Base-by-base conservation (phyloP, 2,329 filamentous ascomycete genomes). In the Aplosporella prunicola region DNA sequence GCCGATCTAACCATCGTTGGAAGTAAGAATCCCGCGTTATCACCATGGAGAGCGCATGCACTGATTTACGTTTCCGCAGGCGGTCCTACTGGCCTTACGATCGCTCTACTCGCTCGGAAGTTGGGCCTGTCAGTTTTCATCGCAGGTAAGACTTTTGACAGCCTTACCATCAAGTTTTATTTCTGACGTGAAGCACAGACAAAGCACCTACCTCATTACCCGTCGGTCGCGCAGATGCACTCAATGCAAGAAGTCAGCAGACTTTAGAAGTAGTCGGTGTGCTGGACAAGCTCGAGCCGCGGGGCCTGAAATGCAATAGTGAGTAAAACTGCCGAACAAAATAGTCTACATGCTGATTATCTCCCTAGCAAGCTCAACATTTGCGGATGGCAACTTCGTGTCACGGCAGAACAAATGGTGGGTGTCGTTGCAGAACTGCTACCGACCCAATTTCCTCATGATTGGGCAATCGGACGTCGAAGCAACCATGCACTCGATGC, bases 241-340 rank as follows among this genome's bases (percentile, higher is more conserved):
- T 70, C 36, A 70, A 69, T 26, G 67, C 67, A 5, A 57, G 67
- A 8, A 68, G 65, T 0, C 67, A 70, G 26, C 67, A 70, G 29
- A 66, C 66, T 20, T 53, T 69, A 2, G 65, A 69, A 32, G 56
- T 67, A 5, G 64, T 61, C 4, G 58, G 61, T 6, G 56, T 69
- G 11, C 48, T 68, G 1, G 55, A 64, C 22, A 60, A 65, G 24
- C 51, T 70, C 3, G 42, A 68, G 0, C 51, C 58, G 0, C 47
- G 57, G 2, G 66, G 67, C 2, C 56, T 70, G n/a, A 64, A 64
- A 40, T 70, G 67, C 49, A 69, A 69, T 44, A 70, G 66, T 68
- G 53, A 47, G 61, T 42, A 20, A 20, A n/a, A 8, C 13, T 10
- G n/a, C n/a, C 8, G 4, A 9, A 4, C 18, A 14, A 14, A 10